Base-by-base conservation (phyloP, 306 rosid species). In the Senna siamea region DNA sequence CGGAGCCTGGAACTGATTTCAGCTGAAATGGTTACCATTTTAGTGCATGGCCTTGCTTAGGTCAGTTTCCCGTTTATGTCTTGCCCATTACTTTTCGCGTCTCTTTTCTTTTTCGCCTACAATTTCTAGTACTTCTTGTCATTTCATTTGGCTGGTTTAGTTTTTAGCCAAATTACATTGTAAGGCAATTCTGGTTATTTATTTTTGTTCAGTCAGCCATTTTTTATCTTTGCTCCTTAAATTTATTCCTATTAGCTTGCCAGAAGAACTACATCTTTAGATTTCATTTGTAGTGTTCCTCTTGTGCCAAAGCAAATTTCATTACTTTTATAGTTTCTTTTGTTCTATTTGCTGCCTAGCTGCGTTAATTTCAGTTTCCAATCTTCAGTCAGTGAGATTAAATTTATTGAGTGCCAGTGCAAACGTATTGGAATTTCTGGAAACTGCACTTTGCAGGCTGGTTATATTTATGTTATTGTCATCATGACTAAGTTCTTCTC, bases 1-100 rank as follows among this genome's bases (percentile, higher is more conserved):
- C 82, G 87, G 92, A 92, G 96, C 91, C 90, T 76, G 97, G 91
- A 73, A 84, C 96, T 84, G 96, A 86, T 84, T 88, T 87, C 98
- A 84, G 98, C 92, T 81, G 97, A 90, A 85, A 90, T 78, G 95
- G 89, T 87, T 87, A 84, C 80, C 96, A 87, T 90, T 90, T 83
- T 89, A 90, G 90, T 86, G 87, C 83, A 84, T 90, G 93, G 90
- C 93, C 93, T 86, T 85, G 67, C 74, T 74, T 93, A 90, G 98
- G 98, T 93, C 95, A 93, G 98, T 92, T 85, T 71, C 72, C 59
- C 72, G 81, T 81, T 87, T 84, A 90, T 76, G 92, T 71, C 81
- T 84, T 82, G 90, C 88, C 91, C 79, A 60, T 88, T 85, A 80
- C 37, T 86, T 86, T 80, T 77, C 60, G 96, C 81, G 89, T 91